A percentile compares a stretch with the other conserved stretches of the same genome.
Evolutionary conservation across 768 basidiomycete species (phyloP).

Genomic region (Agrocybe praecox): DNA sequence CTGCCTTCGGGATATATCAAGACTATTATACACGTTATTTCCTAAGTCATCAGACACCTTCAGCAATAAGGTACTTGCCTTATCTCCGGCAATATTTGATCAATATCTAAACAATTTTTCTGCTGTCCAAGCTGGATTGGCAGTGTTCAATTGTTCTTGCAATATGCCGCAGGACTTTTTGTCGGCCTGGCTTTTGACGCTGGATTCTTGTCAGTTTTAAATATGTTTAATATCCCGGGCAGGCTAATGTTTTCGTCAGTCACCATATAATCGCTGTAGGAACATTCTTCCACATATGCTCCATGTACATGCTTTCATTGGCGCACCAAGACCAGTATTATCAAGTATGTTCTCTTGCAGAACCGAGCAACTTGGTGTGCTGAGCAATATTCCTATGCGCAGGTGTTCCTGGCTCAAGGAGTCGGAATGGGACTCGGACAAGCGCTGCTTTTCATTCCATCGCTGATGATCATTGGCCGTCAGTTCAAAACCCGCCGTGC

Average conservation of each 20-base stretch:
- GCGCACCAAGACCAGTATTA: conserved; percentile 42
- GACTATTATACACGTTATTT: conserved; percentile 47
- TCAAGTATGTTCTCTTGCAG: conserved; percentile 31
- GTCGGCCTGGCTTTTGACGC: conserved; percentile 47
- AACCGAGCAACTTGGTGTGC: not conserved
- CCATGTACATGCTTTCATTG: conserved; percentile 48
- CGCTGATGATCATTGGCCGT: conserved; percentile 47
- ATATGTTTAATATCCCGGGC: conserved; percentile 7
- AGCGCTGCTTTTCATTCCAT: conserved; percentile 52
- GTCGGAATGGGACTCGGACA: conserved; percentile 57
- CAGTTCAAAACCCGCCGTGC: conserved; percentile 43
- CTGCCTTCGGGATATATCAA: conserved; percentile 49
- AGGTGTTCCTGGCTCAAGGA: conserved; percentile 57
- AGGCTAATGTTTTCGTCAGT: conserved; percentile 22
- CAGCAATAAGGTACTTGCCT: conserved; percentile 41
- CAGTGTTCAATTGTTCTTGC: conserved; percentile 47
- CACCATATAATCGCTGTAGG: conserved; percentile 37
- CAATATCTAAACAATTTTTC: no score
- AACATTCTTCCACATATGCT: conserved; percentile 36
- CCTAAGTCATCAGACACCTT: conserved; percentile 38
- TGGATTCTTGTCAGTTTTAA: conserved; percentile 45
- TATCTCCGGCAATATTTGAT: not conserved
- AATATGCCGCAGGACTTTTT: conserved; percentile 41
- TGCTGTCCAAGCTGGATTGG: conserved; percentile 46
- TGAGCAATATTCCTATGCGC: not conserved